phyloP scores from a whole-genome alignment of 1,139 yeast species.

The Yamadazyma epiphylla region DNA sequence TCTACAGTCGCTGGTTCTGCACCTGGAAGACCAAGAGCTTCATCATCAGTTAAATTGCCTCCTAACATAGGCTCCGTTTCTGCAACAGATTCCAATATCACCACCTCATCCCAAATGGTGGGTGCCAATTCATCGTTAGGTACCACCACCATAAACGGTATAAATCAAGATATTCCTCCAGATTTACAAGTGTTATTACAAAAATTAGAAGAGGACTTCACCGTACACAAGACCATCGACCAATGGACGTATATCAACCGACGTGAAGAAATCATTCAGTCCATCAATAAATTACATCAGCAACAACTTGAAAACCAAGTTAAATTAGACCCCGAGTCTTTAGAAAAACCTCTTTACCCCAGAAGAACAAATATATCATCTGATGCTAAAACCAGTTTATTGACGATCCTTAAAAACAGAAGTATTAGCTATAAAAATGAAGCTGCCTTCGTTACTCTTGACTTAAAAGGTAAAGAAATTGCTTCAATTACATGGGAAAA shows the following conservation, averaged over 20 bases:
- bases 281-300: constrained; percentile 34
- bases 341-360: constrained; percentile 58
- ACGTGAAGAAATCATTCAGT: constrained; percentile 44
- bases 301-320: constrained; percentile 22
- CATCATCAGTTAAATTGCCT: constrained; percentile 14
- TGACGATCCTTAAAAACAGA: constrained; percentile 69
- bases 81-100: constrained; percentile 21
- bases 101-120: constrained; percentile 14
- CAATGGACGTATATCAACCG: constrained; percentile 49
- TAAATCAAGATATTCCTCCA: constrained; percentile 40
- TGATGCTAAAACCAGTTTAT: constrained; percentile 50
- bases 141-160: constrained; percentile 6
- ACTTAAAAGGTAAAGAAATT: constrained; percentile 76
- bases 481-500: constrained; percentile 86
- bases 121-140: constrained; percentile 9
- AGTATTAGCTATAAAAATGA: constrained; percentile 65
- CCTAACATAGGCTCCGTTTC: constrained; percentile 22
- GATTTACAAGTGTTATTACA: constrained; percentile 44
- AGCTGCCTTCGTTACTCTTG: constrained; percentile 69
- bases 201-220: constrained; percentile 42
- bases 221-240: constrained; percentile 38
- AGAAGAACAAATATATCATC: constrained; percentile 23
- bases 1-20: constrained; percentile 16
- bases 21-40: constrained; percentile 16
- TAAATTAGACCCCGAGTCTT: constrained; percentile 37